Evolutionary conservation across 2,329 filamentous ascomycete genomes (phyloP).

Genomic region (Aureobasidium sp.): DNA sequence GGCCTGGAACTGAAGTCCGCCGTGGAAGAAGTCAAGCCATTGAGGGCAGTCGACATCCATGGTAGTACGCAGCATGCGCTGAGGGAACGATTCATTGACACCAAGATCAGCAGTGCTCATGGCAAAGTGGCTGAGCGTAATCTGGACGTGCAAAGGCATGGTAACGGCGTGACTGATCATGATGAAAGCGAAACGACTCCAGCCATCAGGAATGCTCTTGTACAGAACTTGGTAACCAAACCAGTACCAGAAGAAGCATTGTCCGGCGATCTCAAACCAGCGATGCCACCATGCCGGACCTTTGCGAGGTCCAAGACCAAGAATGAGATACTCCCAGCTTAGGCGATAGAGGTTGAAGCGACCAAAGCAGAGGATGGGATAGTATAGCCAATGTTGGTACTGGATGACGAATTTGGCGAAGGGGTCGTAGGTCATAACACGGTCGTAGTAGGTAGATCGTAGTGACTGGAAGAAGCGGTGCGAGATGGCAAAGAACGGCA

Average conservation of each 20-base stretch:
- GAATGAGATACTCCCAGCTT: constrained; percentile 58
- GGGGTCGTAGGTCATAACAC: constrained; percentile 56
- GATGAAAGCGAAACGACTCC: constrained; percentile 55
- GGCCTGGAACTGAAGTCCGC: constrained; percentile 82
- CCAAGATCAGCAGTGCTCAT: constrained; percentile 89
- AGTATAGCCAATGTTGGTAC: constrained; percentile 61
- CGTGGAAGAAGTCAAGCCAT: constrained; percentile 86
- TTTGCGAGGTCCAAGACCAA: constrained; percentile 48
- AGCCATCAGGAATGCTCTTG: constrained; percentile 51
- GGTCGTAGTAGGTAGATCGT: constrained; percentile 60
- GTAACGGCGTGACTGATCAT: constrained; percentile 74
- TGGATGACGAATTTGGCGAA: constrained; percentile 52
- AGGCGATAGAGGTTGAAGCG: constrained; percentile 67
- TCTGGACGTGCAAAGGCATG: constrained; percentile 78
- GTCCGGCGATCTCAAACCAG: constrained; percentile 56
- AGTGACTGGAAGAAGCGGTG: constrained; percentile 59
- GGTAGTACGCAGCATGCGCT: constrained; percentile 84
- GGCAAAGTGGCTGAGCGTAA: constrained; percentile 80
- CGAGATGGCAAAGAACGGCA: constrained; percentile 62
- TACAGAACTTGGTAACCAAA: constrained; percentile 61
- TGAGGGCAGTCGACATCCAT: constrained; percentile 87
- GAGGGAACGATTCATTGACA: constrained; percentile 75
- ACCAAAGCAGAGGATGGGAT: constrained; percentile 56
- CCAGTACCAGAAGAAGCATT: constrained; percentile 59
- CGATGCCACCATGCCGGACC: constrained; percentile 62